phyloP scores from a whole-genome alignment of 2,329 filamentous ascomycete species.

The Aureobasidium sp. region DNA sequence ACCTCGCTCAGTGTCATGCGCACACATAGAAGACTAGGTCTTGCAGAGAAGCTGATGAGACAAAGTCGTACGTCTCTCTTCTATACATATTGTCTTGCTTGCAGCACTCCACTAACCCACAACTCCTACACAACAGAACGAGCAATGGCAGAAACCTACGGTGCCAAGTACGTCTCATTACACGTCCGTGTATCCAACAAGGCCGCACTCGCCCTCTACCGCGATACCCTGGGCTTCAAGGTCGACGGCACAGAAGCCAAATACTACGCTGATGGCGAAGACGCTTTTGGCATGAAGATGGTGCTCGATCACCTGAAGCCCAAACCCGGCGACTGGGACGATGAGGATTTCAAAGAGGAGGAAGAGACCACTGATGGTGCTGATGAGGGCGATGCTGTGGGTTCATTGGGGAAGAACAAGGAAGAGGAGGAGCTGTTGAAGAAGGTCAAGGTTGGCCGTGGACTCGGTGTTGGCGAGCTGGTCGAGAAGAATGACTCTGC shows the following conservation, averaged over 20 bases:
- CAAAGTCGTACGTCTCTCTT: slow-evolving; percentile 66
- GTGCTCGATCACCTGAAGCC: slow-evolving; percentile 56
- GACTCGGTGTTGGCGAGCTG: slow-evolving; percentile 65
- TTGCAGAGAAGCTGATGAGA: slow-evolving; percentile 96
- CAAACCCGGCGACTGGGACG: slow-evolving; percentile 40
- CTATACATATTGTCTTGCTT: neutral
- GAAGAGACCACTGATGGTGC: slow-evolving; percentile 29
- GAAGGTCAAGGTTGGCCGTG: slow-evolving; percentile 77
- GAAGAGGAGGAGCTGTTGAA: slow-evolving; percentile 43
- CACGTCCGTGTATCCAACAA: slow-evolving; percentile 93
- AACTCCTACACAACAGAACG: slow-evolving; percentile 50
- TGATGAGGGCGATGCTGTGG: slow-evolving; percentile 32
- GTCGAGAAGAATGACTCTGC: slow-evolving; percentile 44
- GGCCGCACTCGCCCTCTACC: slow-evolving; percentile 85
- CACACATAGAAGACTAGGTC: slow-evolving; percentile 80
- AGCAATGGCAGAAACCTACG: slow-evolving; percentile 94
- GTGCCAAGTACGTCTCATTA: slow-evolving; percentile 84
- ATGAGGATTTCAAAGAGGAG: slow-evolving; percentile 30
- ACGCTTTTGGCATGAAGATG: slow-evolving; percentile 90
- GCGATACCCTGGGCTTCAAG: slow-evolving; percentile 81
- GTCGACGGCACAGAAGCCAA: slow-evolving; percentile 78
- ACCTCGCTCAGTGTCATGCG: slow-evolving; percentile 93
- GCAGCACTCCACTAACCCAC: neutral
- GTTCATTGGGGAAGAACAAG: slow-evolving; percentile 29
- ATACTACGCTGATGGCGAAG: slow-evolving; percentile 97